phyloP scores from a whole-genome alignment of 2,329 filamentous ascomycete species.

The Davidsoniella eucalypti region DNA sequence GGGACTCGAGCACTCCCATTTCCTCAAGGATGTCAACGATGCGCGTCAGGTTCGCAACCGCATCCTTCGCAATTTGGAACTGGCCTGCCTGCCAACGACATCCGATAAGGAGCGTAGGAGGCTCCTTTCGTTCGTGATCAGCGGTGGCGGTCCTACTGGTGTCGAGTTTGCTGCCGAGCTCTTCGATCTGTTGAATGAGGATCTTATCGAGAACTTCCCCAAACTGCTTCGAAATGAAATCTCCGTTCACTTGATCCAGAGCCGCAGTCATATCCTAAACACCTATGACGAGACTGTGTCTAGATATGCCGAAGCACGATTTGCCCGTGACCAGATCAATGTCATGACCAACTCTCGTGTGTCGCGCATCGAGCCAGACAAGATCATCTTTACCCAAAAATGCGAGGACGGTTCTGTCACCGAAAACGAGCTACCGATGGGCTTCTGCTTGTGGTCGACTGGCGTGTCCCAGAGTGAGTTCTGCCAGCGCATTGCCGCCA shows the following conservation, averaged over 20 bases:
- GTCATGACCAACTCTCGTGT: conserved; percentile 88
- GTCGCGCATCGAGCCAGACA: conserved; percentile 69
- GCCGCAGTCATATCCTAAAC: conserved; percentile 85
- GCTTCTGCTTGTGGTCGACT: conserved; percentile 95
- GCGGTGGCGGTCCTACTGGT: conserved; percentile 86
- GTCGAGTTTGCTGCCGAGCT: conserved; percentile 96
- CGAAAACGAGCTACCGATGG: conserved; percentile 88
- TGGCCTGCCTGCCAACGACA: conserved; percentile 84
- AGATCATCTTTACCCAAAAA: conserved; percentile 79
- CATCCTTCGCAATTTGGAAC: conserved; percentile 77
- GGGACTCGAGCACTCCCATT: conserved; percentile 82
- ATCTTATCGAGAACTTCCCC: conserved; percentile 69
- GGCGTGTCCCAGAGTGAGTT: conserved; percentile 79
- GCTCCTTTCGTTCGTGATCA: conserved; percentile 87
- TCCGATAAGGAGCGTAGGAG: conserved; percentile 72
- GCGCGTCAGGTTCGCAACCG: conserved; percentile 78
- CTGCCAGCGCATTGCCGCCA: conserved; percentile 57
- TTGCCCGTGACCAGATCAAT: conserved; percentile 79
- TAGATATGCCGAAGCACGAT: conserved; percentile 77
- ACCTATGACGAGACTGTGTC: conserved; percentile 95
- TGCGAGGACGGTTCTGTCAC: conserved; percentile 53
- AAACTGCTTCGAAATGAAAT: conserved; percentile 90
- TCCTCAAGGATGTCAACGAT: conserved; percentile 89
- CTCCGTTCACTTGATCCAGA: conserved; percentile 93
- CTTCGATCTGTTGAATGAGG: conserved; percentile 91